Evolutionary conservation across 257 asterid species (phyloP).

Genomic region (Pogostemon cablin): DNA sequence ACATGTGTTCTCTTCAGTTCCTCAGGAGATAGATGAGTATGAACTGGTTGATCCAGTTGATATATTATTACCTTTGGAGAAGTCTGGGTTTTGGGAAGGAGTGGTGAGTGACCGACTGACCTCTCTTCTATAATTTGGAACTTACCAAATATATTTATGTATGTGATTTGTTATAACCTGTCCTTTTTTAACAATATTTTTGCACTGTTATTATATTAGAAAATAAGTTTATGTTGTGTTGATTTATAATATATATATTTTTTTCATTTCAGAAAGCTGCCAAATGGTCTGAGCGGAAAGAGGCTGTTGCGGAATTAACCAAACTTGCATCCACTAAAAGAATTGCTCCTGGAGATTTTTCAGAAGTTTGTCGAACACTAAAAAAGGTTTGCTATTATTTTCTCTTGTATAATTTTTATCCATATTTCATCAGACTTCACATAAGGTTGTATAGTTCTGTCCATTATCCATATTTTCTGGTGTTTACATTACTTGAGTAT

Average conservation of each 20-base stretch:
- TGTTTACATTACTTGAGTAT: conserved; percentile 18
- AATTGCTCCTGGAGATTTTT: conserved; percentile 96
- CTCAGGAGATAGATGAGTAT: conserved; percentile 95
- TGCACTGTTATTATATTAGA: conserved; percentile 14
- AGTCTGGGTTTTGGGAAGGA: conserved; percentile 99
- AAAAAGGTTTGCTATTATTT: conserved; percentile 65
- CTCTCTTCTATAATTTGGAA: conserved; percentile 26
- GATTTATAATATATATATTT: conserved; percentile 28
- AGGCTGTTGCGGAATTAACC: conserved; percentile 93
- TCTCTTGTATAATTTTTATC: background rate
- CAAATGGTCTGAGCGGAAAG: conserved; percentile 98
- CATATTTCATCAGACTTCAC: conserved; percentile 11
- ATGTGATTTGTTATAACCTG: conserved; percentile 12
- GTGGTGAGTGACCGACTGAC: conserved; percentile 69
- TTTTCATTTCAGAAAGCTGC: conserved; percentile 79
- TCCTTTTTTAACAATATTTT: background rate
- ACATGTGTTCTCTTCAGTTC: conserved; percentile 60
- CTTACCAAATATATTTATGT: conserved; percentile 14
- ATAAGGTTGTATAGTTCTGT: background rate
- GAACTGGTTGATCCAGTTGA: conserved; percentile 99
- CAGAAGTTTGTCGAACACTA: conserved; percentile 91
- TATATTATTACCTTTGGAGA: conserved; percentile 89
- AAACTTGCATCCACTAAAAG: conserved; percentile 95
- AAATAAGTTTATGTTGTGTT: conserved; percentile 14
- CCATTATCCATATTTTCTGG: background rate